A percentile compares a stretch with the other conserved stretches of the same genome.
Conservation (phyloP, 805 yeast species). For the Kuraishia piskuri region DNA sequence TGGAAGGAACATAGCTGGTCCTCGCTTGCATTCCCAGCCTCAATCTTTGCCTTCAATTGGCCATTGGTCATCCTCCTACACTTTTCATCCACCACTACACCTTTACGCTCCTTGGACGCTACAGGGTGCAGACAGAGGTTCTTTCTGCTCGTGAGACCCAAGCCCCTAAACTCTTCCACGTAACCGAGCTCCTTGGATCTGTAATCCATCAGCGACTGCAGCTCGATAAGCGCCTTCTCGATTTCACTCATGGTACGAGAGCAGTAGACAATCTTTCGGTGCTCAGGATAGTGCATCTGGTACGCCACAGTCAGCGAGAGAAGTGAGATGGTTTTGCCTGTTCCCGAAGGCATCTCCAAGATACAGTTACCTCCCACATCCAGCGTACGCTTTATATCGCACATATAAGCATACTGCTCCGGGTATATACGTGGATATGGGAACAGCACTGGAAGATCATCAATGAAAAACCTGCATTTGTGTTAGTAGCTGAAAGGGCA, state of each 20-base stretch:
- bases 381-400: constrained; percentile 84
- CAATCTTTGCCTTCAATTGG: constrained; percentile 59
- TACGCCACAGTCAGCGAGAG: constrained; percentile 89
- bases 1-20: constrained; percentile 74
- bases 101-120: constrained; percentile 82
- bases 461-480: constrained; percentile 69
- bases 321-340: constrained; percentile 93
- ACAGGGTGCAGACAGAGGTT: constrained; percentile 87
- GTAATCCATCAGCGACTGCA: constrained; percentile 80
- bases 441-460: constrained; percentile 90
- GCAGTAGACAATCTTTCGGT: constrained; percentile 88
- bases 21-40: constrained; percentile 48
- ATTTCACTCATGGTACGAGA: constrained; percentile 99
- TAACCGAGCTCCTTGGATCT: constrained; percentile 77
- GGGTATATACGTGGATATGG: constrained; percentile 97
- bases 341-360: constrained; percentile 98
- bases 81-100: constrained; percentile 89
- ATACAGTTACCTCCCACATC: constrained; percentile 97
- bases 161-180: constrained; percentile 85
- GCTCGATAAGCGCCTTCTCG: constrained; percentile 91
- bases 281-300: constrained; percentile 90
- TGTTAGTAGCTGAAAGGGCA: constrained; percentile 1
- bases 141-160: constrained; percentile 91
- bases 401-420: constrained; percentile 97
- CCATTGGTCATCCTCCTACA: constrained; percentile 95